Percentiles rank a stretch among this genome's conserved stretches.
These are phyloP conservation scores for Colletotrichum orchidophilum DNA, from an alignment of 2,329 filamentous ascomycete genomes.

Conservation along the genomic window DNA sequence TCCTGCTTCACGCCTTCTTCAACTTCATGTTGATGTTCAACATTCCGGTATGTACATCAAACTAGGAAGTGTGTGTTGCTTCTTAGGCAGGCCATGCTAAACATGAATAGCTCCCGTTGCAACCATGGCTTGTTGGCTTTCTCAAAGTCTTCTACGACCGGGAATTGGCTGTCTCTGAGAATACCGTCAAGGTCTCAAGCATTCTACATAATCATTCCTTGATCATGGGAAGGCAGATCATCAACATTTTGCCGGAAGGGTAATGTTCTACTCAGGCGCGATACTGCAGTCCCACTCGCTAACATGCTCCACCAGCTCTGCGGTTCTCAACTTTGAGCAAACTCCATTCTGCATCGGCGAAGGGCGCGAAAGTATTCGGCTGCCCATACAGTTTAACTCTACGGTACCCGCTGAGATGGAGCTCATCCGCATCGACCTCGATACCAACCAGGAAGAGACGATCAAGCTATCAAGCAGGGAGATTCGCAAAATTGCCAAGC, in stretches of 20 bases:
- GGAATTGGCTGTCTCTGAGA: slow-evolving; percentile 92
- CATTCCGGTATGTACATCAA: slow-evolving; percentile 69
- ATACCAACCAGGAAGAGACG: slow-evolving; percentile 81
- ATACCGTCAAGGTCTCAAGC: slow-evolving; percentile 85
- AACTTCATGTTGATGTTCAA: slow-evolving; percentile 95
- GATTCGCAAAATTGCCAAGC: slow-evolving; percentile 77
- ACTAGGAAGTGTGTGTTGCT: background rate
- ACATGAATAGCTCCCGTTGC: slow-evolving; percentile 70
- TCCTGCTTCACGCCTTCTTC: slow-evolving; percentile 74
- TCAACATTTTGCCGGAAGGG: slow-evolving; percentile 97
- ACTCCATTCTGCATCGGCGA: slow-evolving; percentile 83
- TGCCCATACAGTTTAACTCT: slow-evolving; percentile 94
- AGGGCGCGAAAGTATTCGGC: slow-evolving; percentile 65
- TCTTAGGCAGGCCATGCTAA: background rate
- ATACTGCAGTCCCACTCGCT: slow-evolving; percentile 7
- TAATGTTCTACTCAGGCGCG: slow-evolving; percentile 45
- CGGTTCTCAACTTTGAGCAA: slow-evolving; percentile 84
- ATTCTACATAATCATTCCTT: slow-evolving; percentile 93
- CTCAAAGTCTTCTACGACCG: slow-evolving; percentile 89
- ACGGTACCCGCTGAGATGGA: slow-evolving; percentile 90
- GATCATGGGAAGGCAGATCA: slow-evolving; percentile 95
- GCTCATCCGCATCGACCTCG: slow-evolving; percentile 85
- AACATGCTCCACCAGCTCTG: slow-evolving; percentile 66
- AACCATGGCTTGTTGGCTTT: slow-evolving; percentile 76
- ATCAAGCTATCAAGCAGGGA: slow-evolving; percentile 80